These are phyloP conservation scores for Farysia itapuensis DNA, from an alignment of 1,284 basidiomycete species.

Conservation along the genomic window DNA sequence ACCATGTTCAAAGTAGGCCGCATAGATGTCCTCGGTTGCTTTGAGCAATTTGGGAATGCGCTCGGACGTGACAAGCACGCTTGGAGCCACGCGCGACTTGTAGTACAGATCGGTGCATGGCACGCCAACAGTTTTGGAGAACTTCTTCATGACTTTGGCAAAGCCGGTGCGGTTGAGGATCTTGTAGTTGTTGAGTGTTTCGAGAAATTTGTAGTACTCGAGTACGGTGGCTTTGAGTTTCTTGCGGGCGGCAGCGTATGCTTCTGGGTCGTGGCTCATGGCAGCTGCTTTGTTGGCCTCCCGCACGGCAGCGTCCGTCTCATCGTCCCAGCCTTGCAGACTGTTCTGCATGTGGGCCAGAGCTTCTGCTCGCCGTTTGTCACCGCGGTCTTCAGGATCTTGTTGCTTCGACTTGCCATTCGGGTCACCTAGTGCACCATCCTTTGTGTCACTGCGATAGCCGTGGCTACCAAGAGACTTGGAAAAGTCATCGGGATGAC, in stretches of 20 bases:
- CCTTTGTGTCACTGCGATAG: not conserved
- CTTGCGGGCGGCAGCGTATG: slow-evolving; percentile 79
- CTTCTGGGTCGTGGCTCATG: slow-evolving; percentile 69
- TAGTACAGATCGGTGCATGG: slow-evolving; percentile 70
- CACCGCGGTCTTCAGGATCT: slow-evolving; percentile 27
- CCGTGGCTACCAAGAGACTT: not conserved
- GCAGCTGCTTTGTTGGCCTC: slow-evolving; percentile 47
- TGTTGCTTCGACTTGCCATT: not conserved
- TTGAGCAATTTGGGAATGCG: slow-evolving; percentile 71
- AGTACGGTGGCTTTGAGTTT: slow-evolving; percentile 77
- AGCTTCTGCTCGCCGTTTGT: slow-evolving; percentile 41
- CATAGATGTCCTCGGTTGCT: slow-evolving; percentile 62
- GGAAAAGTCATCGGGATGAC: not conserved
- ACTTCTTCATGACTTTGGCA: slow-evolving; percentile 84
- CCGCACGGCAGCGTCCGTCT: slow-evolving; percentile 32
- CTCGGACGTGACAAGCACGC: slow-evolving; percentile 64
- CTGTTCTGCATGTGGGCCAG: slow-evolving; percentile 41
- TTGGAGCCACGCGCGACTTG: slow-evolving; percentile 69
- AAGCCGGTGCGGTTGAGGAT: slow-evolving; percentile 82
- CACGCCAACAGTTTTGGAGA: slow-evolving; percentile 79
- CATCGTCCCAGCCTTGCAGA: slow-evolving; percentile 29
- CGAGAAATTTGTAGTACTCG: slow-evolving; percentile 78
- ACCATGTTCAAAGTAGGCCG: slow-evolving; percentile 68
- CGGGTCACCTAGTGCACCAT: not conserved
- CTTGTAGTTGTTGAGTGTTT: slow-evolving; percentile 75